Evolutionary conservation across 495 filamentous ascomycete genomes (phyloP), one percentile per base, ranked within the genome.

Genomic region (Thermothielavioides terrestris): DNA sequence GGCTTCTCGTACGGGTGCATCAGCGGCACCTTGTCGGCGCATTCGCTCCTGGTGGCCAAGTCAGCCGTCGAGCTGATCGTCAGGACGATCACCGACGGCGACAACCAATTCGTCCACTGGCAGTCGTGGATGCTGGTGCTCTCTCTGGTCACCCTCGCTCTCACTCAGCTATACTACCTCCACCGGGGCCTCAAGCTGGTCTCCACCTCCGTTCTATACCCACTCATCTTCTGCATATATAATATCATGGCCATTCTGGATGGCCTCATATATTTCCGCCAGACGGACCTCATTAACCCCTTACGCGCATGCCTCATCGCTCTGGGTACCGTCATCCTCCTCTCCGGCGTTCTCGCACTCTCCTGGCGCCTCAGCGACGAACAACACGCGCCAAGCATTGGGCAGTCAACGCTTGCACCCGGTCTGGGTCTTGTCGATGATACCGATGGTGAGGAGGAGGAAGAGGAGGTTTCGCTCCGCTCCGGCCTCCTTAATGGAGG

Each of bases 191-290:
- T 99, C 50, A 95, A 94, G 62, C 74, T 97, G 34, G 89, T 91
- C 65, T 95, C 89, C 44, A 97, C 92, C 15, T 95, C 88, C 68
- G 81, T 99, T 42, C 78, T 99, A 56, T 99, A 99, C 70, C 92
- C 92, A 6, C 85, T 97, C 59, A 89, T 96, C 30, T 99, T 99
- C 69, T 99, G 92, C 79, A 83, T 96, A 54, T 99, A 97, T 74
- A 99, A 99, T 75, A 95, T 99, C 57, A 91, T 95, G 54, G 94
- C 92, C 50, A 99, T 97, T 55, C 72, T 97, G 52, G 94, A 99
- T 68, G 92, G 92, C 15, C 74, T 99, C 45, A 92, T 99, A 45
- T 99, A 99, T 67, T 99, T 97, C 72, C 78, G 80, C 40, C 94
- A 99, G 68, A 83, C 84, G 25, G 82, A 85, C 27, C 78, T 87